phyloP scores from a whole-genome alignment of 2,329 filamentous ascomycete genomes.

The Chaetomium sp. region DNA sequence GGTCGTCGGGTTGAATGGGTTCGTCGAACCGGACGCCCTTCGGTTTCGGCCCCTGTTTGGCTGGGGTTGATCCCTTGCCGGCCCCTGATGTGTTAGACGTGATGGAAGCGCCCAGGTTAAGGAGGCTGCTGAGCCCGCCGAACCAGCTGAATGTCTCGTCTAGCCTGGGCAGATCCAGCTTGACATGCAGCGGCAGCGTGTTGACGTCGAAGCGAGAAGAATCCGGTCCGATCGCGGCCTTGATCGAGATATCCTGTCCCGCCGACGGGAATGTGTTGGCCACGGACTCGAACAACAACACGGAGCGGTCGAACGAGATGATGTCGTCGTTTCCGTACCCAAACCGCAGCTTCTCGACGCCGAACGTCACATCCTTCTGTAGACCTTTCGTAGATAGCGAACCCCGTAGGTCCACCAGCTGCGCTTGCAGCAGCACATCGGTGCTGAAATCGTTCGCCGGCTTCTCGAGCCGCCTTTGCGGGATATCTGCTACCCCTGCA shows the following conservation, averaged over 20 bases:
- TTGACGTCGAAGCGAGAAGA: constrained; percentile 55
- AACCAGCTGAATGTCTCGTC: constrained; percentile 87
- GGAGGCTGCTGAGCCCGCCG: constrained; percentile 82
- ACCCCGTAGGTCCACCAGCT: constrained; percentile 39
- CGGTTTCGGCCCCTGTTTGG: constrained; percentile 36
- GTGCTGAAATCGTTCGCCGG: constrained; percentile 35
- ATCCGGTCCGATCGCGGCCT: constrained; percentile 40
- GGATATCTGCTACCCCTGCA: constrained; percentile 44
- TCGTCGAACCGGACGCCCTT: constrained; percentile 55
- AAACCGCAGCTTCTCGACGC: constrained; percentile 53
- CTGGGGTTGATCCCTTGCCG: constrained; percentile 27
- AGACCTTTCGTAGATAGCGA: constrained; percentile 25
- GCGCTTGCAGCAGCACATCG: constrained; percentile 47
- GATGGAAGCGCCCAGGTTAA: constrained; percentile 82
- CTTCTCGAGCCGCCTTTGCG: constrained; percentile 40
- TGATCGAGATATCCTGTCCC: constrained; percentile 53
- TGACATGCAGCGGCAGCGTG: constrained; percentile 69
- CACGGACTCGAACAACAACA: constrained; percentile 53
- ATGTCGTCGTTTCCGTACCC: constrained; percentile 58
- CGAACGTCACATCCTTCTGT: constrained; percentile 34
- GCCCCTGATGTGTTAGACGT: constrained; percentile 59
- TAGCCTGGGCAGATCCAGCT: constrained; percentile 69
- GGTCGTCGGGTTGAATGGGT: constrained; percentile 43
- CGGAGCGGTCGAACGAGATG: constrained; percentile 53
- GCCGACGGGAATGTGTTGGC: constrained; percentile 51